Evolutionary conservation across 345 rosid species (phyloP), one percentile per base, ranked within the genome.

Genomic region (Psidium guajava): DNA sequence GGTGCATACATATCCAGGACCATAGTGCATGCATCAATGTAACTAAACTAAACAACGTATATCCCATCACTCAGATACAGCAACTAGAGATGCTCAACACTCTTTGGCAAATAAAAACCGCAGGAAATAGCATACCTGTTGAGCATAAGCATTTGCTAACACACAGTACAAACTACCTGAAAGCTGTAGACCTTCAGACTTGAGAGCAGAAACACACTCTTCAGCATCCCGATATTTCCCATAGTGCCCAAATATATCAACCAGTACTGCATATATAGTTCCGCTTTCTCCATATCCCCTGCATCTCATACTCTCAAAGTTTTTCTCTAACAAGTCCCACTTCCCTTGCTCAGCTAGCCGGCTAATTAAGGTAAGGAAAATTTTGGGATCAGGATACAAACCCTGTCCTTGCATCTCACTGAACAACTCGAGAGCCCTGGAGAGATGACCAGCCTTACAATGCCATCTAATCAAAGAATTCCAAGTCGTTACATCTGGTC

Each of bases 81-180:
- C 20, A 81, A 81, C 54, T 53, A 50, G 55, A 50, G 32, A 81
- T 81, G 56, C 53, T 53, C 32, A 50, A 81, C 40, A 3, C 32
- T 47, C 59, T 51, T 51, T 2, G 49, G 83, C 44, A 28, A 52
- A 51, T 55, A 82, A 82, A 22, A 49, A 82, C 24, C 16, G 10
- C 28, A 55, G 58, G 51, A 50, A 82, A 52, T 82, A 20, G 54
- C 11, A 53, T 56, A 94, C 94, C 97, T 92, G 95, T 86, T 93
- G 94, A 86, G 97, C 97, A 91, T 93, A 94, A 75, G 97, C 94
- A 91, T 94, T 92, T 53, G 97, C 97, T 85, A 94, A 86, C 69
- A 90, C 92, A 83, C 93, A 93, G 88, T 90, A 91, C 90, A 90
- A 57, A 86, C 88, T 90, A 51, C 90, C 87, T 1, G 97, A 90